Evolutionary conservation across 1,284 basidiomycete species (phyloP).

Genomic region (Rhodofomes roseus): DNA sequence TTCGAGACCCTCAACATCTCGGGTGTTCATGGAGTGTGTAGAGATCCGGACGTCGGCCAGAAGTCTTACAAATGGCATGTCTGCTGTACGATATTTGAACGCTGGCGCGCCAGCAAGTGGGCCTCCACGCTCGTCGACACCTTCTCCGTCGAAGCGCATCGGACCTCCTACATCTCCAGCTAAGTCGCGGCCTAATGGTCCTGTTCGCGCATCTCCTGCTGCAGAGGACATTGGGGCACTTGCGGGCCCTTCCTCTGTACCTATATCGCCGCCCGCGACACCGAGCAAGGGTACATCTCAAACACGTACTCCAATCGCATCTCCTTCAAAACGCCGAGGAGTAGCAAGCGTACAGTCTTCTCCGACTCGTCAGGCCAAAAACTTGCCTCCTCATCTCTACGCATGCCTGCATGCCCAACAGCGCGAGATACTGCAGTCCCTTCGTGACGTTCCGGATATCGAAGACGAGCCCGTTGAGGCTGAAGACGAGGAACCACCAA

Average conservation of each 20-base stretch:
- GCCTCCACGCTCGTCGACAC: constrained; percentile 10
- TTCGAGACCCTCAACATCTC: constrained; percentile 17
- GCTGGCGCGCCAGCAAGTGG: constrained; percentile 2
- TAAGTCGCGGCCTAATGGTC: neutral
- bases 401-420: constrained; percentile 53
- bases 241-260: neutral
- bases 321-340: constrained; percentile 26
- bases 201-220: neutral
- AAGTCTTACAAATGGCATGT: constrained; percentile 13
- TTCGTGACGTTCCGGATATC: constrained; percentile 32
- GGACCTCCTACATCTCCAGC: neutral
- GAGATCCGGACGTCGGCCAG: constrained; percentile 32
- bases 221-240: neutral
- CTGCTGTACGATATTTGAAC: constrained; percentile 2
- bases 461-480: constrained; percentile 23
- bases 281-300: neutral
- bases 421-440: constrained; percentile 47
- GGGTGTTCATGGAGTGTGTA: constrained; percentile 37
- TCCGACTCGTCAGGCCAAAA: constrained; percentile 19
- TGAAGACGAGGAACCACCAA: constrained; percentile 32
- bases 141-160: constrained; percentile 8
- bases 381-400: constrained; percentile 36
- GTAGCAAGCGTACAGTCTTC: constrained; percentile 15
- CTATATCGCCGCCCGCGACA: neutral
- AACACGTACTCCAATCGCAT: neutral